Evolutionary conservation across 768 basidiomycete species (phyloP).

Genomic region (Phaeotremella fagi): DNA sequence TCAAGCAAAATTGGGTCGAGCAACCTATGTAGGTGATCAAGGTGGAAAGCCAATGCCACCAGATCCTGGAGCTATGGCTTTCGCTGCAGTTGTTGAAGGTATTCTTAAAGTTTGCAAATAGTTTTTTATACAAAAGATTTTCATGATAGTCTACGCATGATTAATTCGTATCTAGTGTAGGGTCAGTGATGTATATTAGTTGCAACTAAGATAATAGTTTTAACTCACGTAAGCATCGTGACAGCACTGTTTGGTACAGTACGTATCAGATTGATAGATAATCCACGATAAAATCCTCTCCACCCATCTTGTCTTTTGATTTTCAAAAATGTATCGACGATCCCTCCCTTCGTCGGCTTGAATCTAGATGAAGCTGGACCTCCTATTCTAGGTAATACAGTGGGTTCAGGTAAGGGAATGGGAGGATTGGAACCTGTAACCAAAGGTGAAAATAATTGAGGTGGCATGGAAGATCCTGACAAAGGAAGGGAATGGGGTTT

Average conservation of each 20-base stretch:
- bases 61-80: constrained; percentile 46
- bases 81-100: constrained; percentile 37
- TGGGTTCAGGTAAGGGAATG: constrained; percentile 2
- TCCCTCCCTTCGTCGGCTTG: constrained; percentile 53
- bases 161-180: constrained; percentile 53
- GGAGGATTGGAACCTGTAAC: constrained; percentile 48
- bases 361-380: constrained; percentile 50
- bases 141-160: constrained; percentile 48
- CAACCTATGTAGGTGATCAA: constrained; percentile 38
- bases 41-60: constrained; percentile 35
- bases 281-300: constrained; percentile 82
- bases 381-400: constrained; percentile 1
- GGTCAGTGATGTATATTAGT: too few relatives aligned
- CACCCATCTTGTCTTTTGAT: constrained; percentile 80
- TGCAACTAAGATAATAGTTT: too few relatives aligned
- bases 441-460: constrained; percentile 59
- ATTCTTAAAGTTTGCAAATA: constrained; percentile 23
- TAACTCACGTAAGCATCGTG: constrained; percentile 82
- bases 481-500: too few relatives aligned
- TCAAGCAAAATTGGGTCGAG: constrained; percentile 41
- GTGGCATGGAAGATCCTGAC: constrained; percentile 3
- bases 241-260: constrained; percentile 96
- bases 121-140: background rate
- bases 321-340: constrained; percentile 66
- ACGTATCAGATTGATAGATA: constrained; percentile 87